Percentiles rank a stretch among this genome's conserved stretches.
Evolutionary conservation across 257 asterid genomes (phyloP).

Genomic region (Linderniella brevidens): DNA sequence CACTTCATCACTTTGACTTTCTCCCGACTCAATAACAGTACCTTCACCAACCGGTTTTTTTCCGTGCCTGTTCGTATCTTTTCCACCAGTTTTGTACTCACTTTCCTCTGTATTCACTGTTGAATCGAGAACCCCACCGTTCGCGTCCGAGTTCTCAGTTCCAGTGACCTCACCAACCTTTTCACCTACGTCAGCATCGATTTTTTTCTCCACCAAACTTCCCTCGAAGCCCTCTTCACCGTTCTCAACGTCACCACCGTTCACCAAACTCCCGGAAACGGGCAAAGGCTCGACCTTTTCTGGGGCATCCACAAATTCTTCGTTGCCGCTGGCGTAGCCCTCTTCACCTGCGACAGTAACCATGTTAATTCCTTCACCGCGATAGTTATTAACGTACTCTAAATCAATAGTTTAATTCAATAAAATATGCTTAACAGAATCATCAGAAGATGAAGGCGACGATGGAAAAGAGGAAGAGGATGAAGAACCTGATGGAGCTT

Average conservation of each 20-base stretch:
- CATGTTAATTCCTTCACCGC: not conserved
- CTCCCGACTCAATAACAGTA: constrained; percentile 9
- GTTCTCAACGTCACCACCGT: too few relatives aligned
- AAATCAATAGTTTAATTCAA: not conserved
- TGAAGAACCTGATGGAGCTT: not conserved
- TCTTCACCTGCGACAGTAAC: constrained; percentile 15
- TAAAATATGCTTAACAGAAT: not conserved
- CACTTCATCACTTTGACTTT: constrained; percentile 14
- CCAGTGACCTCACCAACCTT: constrained; percentile 3
- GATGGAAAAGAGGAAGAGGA: not conserved
- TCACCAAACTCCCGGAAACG: not conserved
- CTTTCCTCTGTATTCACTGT: not conserved
- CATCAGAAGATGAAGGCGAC: not conserved
- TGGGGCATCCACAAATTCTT: constrained; percentile 8
- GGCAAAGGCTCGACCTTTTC: constrained; percentile 1
- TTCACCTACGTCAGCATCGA: too few relatives aligned
- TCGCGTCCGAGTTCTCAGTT: not conserved
- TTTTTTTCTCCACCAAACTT: too few relatives aligned
- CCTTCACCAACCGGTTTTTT: constrained; percentile 11
- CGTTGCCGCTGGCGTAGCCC: constrained; percentile 13
- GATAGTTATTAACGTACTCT: too few relatives aligned
- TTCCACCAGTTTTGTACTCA: not conserved
- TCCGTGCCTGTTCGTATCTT: constrained; percentile 10
- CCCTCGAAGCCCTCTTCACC: too few relatives aligned
- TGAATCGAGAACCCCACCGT: not conserved